These are phyloP conservation scores for Rhodotorula glutinis DNA, from an alignment of 1,284 basidiomycete species.

Conservation along the genomic window DNA sequence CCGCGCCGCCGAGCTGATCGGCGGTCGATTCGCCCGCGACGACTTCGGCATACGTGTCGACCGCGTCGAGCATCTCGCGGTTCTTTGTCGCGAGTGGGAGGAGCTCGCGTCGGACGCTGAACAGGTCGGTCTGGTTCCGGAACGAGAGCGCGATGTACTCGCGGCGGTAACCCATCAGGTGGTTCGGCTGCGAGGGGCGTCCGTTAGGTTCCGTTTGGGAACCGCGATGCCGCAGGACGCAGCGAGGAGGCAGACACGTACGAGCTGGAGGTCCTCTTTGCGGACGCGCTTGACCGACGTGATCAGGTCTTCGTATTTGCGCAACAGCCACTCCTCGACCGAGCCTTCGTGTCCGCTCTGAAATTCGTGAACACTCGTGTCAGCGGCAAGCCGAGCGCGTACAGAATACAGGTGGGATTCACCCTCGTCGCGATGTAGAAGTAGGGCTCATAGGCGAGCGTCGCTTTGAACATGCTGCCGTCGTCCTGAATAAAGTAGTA, in stretches of 20 bases:
- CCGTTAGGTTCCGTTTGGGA: background rate
- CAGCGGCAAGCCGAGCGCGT: too few species aligned
- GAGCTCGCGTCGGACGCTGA: slow-evolving; percentile 80
- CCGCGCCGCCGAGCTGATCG: slow-evolving; percentile 5
- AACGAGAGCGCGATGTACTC: slow-evolving; percentile 87
- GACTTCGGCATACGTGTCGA: slow-evolving; percentile 98
- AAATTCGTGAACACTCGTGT: too few species aligned
- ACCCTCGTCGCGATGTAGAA: slow-evolving; percentile 86
- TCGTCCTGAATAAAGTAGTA: slow-evolving; percentile 98
- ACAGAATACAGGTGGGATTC: too few species aligned
- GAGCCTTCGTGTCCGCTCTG: slow-evolving; percentile 81
- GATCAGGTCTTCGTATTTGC: slow-evolving; percentile 86
- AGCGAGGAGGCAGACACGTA: slow-evolving; percentile 41
- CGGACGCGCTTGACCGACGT: slow-evolving; percentile 71
- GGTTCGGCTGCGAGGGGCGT: slow-evolving; percentile 64
- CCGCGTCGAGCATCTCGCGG: slow-evolving; percentile 86
- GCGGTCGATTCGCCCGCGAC: slow-evolving; percentile 54
- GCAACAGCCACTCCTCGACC: slow-evolving; percentile 94
- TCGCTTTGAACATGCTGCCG: slow-evolving; percentile 91
- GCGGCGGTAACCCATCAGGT: slow-evolving; percentile 85
- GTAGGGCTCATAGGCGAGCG: slow-evolving; percentile 89
- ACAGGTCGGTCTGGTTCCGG: slow-evolving; percentile 86
- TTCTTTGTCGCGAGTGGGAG: slow-evolving; percentile 86
- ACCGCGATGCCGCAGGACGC: too few species aligned
- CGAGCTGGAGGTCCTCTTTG: slow-evolving; percentile 89